phyloP scores from a whole-genome alignment of 2,329 filamentous ascomycete genomes.

The Didymellaceae sp. region DNA sequence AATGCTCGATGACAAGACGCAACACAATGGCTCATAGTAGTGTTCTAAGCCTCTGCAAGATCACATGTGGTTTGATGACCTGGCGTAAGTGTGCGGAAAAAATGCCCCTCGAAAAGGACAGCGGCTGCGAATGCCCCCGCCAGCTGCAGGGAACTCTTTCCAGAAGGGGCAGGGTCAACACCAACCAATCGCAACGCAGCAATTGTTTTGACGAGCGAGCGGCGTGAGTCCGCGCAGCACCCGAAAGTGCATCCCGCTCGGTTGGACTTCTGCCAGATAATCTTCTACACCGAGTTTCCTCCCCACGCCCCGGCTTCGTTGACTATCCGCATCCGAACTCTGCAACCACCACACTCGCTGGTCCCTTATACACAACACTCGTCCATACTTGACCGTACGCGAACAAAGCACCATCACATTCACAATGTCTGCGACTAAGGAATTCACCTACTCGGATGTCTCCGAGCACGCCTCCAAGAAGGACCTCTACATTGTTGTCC shows the following conservation, averaged over 20 bases:
- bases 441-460: conserved; percentile 51
- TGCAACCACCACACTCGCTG: not conserved
- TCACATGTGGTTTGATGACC: not conserved
- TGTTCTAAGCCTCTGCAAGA: not conserved
- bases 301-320: not conserved
- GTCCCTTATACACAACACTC: conserved; percentile 3
- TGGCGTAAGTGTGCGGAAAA: not conserved
- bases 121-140: not conserved
- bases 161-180: conserved; percentile 1
- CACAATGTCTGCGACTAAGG: conserved; percentile 47
- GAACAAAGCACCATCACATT: conserved; percentile 6
- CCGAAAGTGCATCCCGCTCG: conserved; percentile 22
- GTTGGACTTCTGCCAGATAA: conserved; percentile 13
- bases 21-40: not conserved
- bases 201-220: conserved; percentile 20
- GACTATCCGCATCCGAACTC: conserved; percentile 2
- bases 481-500: conserved; percentile 88
- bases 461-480: conserved; percentile 69
- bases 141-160: conserved; percentile 21
- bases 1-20: too few species aligned
- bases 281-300: conserved; percentile 22
- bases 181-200: conserved; percentile 23
- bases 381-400: too few species aligned
- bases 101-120: not conserved
- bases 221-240: conserved; percentile 4